phyloP scores from a whole-genome alignment of 306 rosid genomes.

The Vigna angularis region DNA sequence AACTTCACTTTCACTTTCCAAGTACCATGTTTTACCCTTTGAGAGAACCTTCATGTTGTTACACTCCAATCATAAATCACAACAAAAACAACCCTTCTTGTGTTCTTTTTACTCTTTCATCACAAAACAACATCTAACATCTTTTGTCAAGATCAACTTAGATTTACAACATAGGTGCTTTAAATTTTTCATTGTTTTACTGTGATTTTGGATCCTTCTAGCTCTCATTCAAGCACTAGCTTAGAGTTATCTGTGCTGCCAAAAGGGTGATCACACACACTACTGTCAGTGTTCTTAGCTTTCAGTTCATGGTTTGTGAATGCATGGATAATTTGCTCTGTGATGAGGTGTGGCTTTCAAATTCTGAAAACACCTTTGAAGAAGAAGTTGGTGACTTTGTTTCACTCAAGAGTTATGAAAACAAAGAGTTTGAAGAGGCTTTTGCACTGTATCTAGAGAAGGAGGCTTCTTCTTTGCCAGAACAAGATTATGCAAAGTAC shows the following conservation, averaged over 20 bases:
- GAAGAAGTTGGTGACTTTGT: neutral
- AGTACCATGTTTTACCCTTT: neutral
- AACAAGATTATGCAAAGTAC: neutral
- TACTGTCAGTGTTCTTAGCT: neutral
- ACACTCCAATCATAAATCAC: neutral
- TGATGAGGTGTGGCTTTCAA: slow-evolving; percentile 24
- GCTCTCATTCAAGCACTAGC: neutral
- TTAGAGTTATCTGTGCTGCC: neutral
- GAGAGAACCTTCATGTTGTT: neutral
- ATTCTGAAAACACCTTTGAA: neutral
- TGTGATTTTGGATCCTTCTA: neutral
- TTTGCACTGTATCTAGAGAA: neutral
- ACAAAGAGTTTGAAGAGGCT: slow-evolving; percentile 9
- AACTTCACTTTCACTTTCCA: neutral
- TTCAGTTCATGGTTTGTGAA: neutral
- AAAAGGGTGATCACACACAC: neutral
- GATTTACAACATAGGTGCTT: too few relatives aligned
- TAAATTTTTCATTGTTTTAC: neutral
- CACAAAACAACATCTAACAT: neutral
- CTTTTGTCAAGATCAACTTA: too few relatives aligned
- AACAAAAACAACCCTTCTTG: slow-evolving; percentile 1
- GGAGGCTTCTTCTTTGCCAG: neutral
- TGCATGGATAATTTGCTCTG: slow-evolving; percentile 16
- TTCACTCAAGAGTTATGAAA: neutral
- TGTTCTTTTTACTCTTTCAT: neutral